Percentiles rank a stretch among this genome's conserved stretches.
These are phyloP conservation scores for Helotiales sp. DNA, from an alignment of 2,329 filamentous ascomycete species.

Conservation along the genomic window DNA sequence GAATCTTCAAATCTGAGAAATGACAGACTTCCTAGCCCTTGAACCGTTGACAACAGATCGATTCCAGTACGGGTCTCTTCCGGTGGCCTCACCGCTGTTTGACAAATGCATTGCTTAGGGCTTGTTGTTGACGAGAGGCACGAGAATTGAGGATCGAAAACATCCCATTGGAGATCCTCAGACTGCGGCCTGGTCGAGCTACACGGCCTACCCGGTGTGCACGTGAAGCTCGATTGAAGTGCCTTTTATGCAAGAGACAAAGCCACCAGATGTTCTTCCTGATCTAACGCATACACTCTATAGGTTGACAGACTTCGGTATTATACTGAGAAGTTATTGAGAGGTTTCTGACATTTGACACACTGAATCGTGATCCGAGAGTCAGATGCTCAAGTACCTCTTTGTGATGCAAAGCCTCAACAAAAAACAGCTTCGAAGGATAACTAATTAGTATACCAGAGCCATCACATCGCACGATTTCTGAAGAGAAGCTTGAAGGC, in stretches of 20 bases:
- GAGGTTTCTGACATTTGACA: not conserved
- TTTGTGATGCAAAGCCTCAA: not conserved
- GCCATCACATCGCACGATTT: not conserved
- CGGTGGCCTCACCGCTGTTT: constrained; percentile 30
- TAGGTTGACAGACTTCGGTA: too few species aligned
- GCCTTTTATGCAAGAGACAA: not conserved
- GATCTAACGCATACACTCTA: not conserved
- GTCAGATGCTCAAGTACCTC: not conserved
- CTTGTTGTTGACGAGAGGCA: constrained; percentile 14
- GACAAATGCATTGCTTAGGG: constrained; percentile 24
- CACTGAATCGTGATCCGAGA: not conserved
- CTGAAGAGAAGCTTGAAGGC: not conserved
- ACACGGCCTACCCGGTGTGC: constrained; percentile 14
- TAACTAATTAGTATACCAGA: not conserved
- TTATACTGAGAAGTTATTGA: too few species aligned
- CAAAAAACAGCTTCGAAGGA: not conserved
- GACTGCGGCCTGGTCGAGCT: constrained; percentile 17
- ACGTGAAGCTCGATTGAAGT: not conserved
- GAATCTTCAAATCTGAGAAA: constrained; percentile 17
- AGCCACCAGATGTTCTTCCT: not conserved
- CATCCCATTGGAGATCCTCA: constrained; percentile 10
- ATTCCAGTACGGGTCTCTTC: not conserved
- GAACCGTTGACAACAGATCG: not conserved
- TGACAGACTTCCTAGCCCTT: constrained; percentile 20
- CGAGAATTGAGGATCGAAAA: too few species aligned